phyloP scores from a whole-genome alignment of 73 alveolate species.

The Paramecium sonneborni region DNA sequence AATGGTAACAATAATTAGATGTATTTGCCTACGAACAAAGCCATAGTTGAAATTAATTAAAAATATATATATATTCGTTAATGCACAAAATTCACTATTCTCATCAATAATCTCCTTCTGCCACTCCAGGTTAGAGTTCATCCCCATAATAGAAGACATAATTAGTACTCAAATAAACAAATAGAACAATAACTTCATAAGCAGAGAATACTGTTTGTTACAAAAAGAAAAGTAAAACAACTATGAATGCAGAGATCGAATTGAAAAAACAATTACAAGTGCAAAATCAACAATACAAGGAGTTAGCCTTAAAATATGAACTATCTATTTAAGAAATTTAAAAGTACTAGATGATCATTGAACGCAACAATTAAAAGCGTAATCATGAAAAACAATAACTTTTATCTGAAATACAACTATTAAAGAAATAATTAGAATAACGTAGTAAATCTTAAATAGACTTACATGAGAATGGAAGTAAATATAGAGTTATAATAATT shows the following conservation, averaged over 20 bases:
- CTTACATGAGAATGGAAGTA: slow-evolving; percentile 34
- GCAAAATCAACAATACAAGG: not conserved
- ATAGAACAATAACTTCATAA: not conserved
- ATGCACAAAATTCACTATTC: slow-evolving; percentile 19
- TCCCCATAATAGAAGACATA: slow-evolving; percentile 14
- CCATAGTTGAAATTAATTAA: slow-evolving; percentile 38
- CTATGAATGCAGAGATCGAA: not conserved
- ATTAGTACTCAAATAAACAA: not conserved
- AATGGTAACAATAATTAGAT: not conserved
- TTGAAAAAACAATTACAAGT: not conserved
- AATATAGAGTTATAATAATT: not conserved
- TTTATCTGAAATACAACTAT: not conserved
- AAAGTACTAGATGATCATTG: slow-evolving; percentile 16
- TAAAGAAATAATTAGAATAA: slow-evolving; percentile 17
- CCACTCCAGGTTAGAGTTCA: slow-evolving; percentile 8
- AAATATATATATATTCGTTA: slow-evolving; percentile 41
- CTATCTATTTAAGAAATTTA: slow-evolving; percentile 22
- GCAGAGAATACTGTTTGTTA: slow-evolving; percentile 16
- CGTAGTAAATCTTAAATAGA: slow-evolving; percentile 43
- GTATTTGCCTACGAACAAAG: slow-evolving; percentile 46
- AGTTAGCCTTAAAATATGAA: slow-evolving; percentile 11
- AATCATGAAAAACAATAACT: slow-evolving; percentile 34
- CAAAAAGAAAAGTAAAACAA: not conserved
- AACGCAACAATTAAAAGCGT: slow-evolving; percentile 17
- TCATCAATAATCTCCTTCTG: slow-evolving; percentile 31